Evolutionary conservation across 495 filamentous ascomycete species (phyloP), one percentile per base, ranked within the genome.

Genomic region (Penicillium waksmanii): DNA sequence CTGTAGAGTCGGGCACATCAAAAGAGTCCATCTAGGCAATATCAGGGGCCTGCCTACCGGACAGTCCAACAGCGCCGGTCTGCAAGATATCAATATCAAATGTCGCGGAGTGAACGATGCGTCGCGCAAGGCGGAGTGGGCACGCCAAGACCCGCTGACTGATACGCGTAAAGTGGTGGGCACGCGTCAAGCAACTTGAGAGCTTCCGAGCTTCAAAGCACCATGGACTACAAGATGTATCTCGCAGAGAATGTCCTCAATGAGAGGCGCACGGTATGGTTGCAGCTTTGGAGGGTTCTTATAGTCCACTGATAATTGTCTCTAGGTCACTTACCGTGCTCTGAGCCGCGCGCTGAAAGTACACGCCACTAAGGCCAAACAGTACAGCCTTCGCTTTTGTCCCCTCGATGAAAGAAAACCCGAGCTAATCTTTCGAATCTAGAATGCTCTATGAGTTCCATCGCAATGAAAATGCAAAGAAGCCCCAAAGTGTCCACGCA

Each of bases 401-500:
- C 8, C 42, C 17, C 21, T 19, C 13, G 34, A 17, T 48, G 6
- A 35, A 44, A n/a, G 8, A 43, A 52, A 55, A 18, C 49, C 33
- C 34, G 11, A 50, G 17, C 55, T 53, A 11, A 57, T 60, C 27
- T 9, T 34, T 54, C 15, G 9, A 10, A 10, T 15, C n/a, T 50
- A 95, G 93, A 65, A 93, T 97, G 82, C 86, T 98, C 2, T 96
- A 87, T 72, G 93, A 97, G 13, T 98, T 97, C 64, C 83, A 97
- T 71, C 77, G 76, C 48, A 82, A 75, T 46, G 89, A 97, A 77
- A 97, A 94, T 73, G 80, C 78, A 34, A 92, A 89, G 68, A 89
- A 85, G 46, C 85, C 91, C 0, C 81, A 82, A 12, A 84, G 81
- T 36, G 81, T 98, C 40, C 86, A 93, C 75, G 94, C 95, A 55